These are phyloP conservation scores for Calonectria honghensis DNA, from an alignment of 2,329 filamentous ascomycete genomes.

Conservation along the genomic window DNA sequence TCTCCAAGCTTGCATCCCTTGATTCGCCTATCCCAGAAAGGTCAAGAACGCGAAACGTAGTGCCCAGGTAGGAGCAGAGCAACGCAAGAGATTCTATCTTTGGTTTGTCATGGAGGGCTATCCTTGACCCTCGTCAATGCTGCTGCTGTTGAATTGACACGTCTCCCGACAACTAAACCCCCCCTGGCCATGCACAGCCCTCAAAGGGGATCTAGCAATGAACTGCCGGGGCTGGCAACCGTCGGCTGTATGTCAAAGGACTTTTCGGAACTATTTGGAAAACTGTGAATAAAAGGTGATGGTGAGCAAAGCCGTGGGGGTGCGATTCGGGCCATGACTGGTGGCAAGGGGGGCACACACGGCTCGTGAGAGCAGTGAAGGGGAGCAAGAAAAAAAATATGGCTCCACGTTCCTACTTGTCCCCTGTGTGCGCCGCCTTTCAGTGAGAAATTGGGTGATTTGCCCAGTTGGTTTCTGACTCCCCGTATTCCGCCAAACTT, in stretches of 20 bases:
- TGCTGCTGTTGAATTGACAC: conserved; percentile 20
- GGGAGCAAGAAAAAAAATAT: conserved; percentile 38
- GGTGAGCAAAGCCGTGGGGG: conserved; percentile 11
- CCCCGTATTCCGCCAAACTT: conserved; percentile 35
- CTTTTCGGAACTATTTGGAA: conserved; percentile 32
- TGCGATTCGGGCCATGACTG: conserved; percentile 27
- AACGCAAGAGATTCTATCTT: conserved; percentile 30
- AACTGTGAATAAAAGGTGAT: conserved; percentile 25
- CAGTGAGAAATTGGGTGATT: conserved; percentile 25
- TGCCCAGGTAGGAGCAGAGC: conserved; percentile 14
- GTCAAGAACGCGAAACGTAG: conserved; percentile 34
- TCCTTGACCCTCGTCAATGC: conserved; percentile 23
- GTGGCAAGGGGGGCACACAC: conserved; percentile 38
- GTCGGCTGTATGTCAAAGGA: conserved; percentile 21
- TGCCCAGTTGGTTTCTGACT: conserved; percentile 34
- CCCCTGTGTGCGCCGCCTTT: conserved; percentile 19
- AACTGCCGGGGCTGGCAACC: conserved; percentile 49
- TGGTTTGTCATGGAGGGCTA: conserved; percentile 31
- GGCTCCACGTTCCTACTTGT: conserved; percentile 42
- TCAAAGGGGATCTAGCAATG: conserved; percentile 35
- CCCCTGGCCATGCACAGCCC: conserved; percentile 24
- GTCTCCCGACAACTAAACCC: conserved; percentile 36
- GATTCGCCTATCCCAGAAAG: conserved; percentile 17
- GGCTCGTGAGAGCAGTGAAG: conserved; percentile 6
- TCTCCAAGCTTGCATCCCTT: conserved; percentile 8